Conservation (phyloP, 805 yeast species). For the Teunomyces kruisii region DNA sequence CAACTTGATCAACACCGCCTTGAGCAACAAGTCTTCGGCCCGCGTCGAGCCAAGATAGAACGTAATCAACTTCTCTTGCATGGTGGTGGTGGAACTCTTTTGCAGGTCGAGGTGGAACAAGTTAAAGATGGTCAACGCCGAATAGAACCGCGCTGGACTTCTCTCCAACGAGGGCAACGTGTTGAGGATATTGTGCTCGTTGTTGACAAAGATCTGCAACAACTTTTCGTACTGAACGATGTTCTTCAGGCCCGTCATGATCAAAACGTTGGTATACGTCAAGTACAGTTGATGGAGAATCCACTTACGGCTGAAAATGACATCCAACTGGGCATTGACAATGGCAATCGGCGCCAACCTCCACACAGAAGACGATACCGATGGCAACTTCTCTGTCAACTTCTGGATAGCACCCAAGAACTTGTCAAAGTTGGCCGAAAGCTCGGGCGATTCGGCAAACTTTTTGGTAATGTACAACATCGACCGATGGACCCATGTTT, state of each 20-base stretch:
- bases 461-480: slow-evolving; percentile 61
- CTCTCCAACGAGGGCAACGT: slow-evolving; percentile 20
- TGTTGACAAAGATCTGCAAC: slow-evolving; percentile 64
- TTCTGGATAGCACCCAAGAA: slow-evolving; percentile 26
- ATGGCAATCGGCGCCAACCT: slow-evolving; percentile 43
- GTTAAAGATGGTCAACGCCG: slow-evolving; percentile 46
- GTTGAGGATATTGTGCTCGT: slow-evolving; percentile 39
- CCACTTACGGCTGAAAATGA: slow-evolving; percentile 52
- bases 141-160: slow-evolving; percentile 34
- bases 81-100: slow-evolving; percentile 43
- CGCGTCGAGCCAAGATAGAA: slow-evolving; percentile 64
- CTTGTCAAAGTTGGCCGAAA: slow-evolving; percentile 28
- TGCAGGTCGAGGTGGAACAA: slow-evolving; percentile 50
- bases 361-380: slow-evolving; percentile 24
- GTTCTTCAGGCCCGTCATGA: slow-evolving; percentile 34
- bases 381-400: slow-evolving; percentile 12
- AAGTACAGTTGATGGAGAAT: slow-evolving; percentile 39
- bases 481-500: slow-evolving; percentile 57
- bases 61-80: slow-evolving; percentile 47
- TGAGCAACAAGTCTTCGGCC: slow-evolving; percentile 61
- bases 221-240: slow-evolving; percentile 48
- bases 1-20: slow-evolving; percentile 52
- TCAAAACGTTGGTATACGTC: slow-evolving; percentile 41
- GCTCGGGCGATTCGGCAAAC: slow-evolving; percentile 49
- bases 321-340: slow-evolving; percentile 66